Percentiles rank a stretch among this genome's conserved stretches.
phyloP scores from a whole-genome alignment of 1,284 basidiomycete species.

The Inonotus obliquus region DNA sequence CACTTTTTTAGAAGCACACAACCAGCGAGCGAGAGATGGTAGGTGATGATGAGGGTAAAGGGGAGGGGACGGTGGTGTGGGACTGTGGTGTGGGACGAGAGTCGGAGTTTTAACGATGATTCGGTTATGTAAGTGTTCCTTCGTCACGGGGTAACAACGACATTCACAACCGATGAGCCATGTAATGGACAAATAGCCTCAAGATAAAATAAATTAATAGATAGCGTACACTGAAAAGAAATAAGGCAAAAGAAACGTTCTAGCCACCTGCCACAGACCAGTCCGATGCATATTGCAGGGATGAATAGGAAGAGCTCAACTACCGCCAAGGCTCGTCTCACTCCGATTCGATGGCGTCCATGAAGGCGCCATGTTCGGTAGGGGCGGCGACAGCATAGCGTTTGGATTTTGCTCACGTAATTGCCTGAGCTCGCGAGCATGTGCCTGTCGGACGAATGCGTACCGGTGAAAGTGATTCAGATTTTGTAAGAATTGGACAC shows the following conservation, averaged over 20 bases:
- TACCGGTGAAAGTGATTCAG: conserved; percentile 92
- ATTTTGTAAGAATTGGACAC: conserved; percentile 75
- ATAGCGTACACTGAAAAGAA: background rate
- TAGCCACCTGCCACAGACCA: too few species aligned
- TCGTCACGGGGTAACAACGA: too few species aligned
- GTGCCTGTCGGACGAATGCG: conserved; percentile 73
- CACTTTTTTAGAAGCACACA: too few species aligned
- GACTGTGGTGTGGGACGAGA: background rate
- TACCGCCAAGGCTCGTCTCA: conserved; percentile 39
- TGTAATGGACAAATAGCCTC: background rate
- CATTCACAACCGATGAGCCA: too few species aligned
- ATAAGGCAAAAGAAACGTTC: background rate
- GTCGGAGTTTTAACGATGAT: too few species aligned
- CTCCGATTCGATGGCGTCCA: conserved; percentile 46
- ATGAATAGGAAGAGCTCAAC: background rate
- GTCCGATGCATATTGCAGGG: too few species aligned
- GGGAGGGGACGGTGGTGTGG: background rate
- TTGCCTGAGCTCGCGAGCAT: conserved; percentile 47
- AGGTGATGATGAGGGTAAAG: background rate
- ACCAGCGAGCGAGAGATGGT: background rate
- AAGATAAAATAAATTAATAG: background rate
- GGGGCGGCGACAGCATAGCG: conserved; percentile 33
- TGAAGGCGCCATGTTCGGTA: conserved; percentile 25
- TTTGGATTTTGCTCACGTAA: conserved; percentile 38
- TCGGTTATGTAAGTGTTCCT: too few species aligned